Evolutionary conservation across 345 rosid species (phyloP).

Genomic region (Murraya paniculata): DNA sequence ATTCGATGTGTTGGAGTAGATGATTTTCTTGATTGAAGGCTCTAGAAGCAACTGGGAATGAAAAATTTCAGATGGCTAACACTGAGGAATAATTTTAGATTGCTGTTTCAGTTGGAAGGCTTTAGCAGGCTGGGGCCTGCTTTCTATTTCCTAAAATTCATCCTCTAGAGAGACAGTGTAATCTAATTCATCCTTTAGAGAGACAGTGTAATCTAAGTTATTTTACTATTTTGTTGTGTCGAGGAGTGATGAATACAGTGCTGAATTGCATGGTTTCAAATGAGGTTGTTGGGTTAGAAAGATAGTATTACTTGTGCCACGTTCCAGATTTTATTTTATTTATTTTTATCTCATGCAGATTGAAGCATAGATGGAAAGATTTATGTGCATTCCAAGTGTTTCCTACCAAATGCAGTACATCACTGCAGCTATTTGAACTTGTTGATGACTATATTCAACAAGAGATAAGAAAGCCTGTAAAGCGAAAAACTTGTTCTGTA

Average conservation of each 20-base stretch:
- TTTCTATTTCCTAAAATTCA: not conserved
- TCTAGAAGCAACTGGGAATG: not conserved
- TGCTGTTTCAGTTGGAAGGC: not conserved
- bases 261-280: not conserved
- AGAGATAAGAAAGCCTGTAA: constrained; percentile 83
- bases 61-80: not conserved
- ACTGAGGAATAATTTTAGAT: not conserved
- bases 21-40: not conserved
- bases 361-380: constrained; percentile 69
- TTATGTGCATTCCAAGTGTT: constrained; percentile 74
- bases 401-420: constrained; percentile 74
- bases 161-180: not conserved
- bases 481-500: constrained; percentile 63
- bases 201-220: not conserved
- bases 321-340: not conserved
- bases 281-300: not conserved
- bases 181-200: not conserved
- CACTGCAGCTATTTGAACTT: constrained; percentile 81
- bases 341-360: constrained; percentile 36
- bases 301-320: not conserved
- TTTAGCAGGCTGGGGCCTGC: not conserved
- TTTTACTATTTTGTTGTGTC: not conserved
- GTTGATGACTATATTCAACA: constrained; percentile 81
- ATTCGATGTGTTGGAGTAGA: not conserved
- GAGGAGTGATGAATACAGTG: not conserved